phyloP scores from a whole-genome alignment of 1,139 yeast species.

The Wickerhamomyces sp. region DNA sequence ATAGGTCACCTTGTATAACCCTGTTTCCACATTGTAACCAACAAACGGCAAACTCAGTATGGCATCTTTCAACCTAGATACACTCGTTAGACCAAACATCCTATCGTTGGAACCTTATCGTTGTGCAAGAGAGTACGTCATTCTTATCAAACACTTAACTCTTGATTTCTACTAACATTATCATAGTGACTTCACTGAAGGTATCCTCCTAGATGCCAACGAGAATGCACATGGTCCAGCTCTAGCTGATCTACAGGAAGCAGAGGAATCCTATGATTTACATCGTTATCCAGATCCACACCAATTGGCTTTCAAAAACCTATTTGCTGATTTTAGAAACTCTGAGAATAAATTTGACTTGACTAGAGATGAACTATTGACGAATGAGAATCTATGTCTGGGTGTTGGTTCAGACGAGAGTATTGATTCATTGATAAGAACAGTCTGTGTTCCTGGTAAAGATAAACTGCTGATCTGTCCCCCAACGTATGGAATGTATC shows the following conservation, averaged over 20 bases:
- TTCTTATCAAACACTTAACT: not conserved
- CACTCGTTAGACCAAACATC: constrained; percentile 79
- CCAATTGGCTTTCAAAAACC: constrained; percentile 71
- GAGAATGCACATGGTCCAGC: constrained; percentile 95
- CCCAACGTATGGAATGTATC: constrained; percentile 97
- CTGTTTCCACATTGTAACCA: not conserved
- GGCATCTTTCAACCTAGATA: constrained; percentile 44
- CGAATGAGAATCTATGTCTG: constrained; percentile 70
- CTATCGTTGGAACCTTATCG: constrained; percentile 79
- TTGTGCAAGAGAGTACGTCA: constrained; percentile 77
- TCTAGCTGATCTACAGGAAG: constrained; percentile 33
- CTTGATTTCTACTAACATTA: not conserved
- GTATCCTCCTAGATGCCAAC: constrained; percentile 87
- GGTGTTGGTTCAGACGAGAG: constrained; percentile 99
- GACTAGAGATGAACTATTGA: constrained; percentile 29
- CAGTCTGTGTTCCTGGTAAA: constrained; percentile 75
- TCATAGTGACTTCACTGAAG: constrained; percentile 67
- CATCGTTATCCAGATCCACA: constrained; percentile 98
- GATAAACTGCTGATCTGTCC: constrained; percentile 86
- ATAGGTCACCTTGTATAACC: no score
- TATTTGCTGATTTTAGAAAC: constrained; percentile 69
- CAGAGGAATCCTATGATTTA: constrained; percentile 43
- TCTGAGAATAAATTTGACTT: constrained; percentile 26
- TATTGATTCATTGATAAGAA: constrained; percentile 82
- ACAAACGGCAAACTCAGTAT: constrained; percentile 6